A percentile compares a stretch with the other conserved stretches of the same genome.
Evolutionary conservation across 2,329 filamentous ascomycete species (phyloP).

Genomic region (Tolypocladium nubicola): DNA sequence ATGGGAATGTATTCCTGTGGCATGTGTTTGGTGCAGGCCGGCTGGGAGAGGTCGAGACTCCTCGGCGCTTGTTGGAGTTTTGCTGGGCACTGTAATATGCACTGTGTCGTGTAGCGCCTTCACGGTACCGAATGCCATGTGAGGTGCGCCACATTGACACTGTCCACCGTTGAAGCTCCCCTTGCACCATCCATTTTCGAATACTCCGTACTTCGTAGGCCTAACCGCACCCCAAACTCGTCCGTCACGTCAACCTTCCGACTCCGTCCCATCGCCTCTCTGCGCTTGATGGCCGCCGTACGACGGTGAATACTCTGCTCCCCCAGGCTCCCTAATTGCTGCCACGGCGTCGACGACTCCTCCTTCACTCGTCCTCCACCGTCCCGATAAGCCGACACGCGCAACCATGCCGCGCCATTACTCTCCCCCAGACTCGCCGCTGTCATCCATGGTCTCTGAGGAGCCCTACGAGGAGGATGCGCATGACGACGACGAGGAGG

Average conservation of each 20-base stretch:
- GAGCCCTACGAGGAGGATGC: conserved; percentile 36
- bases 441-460: conserved; percentile 35
- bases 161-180: neutral
- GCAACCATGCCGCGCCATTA: conserved; percentile 9
- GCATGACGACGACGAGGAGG: conserved; percentile 28
- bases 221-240: neutral
- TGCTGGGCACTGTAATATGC: neutral
- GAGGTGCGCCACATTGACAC: neutral
- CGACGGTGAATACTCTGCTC: neutral
- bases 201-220: neutral
- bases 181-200: neutral
- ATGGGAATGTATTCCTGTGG: no score
- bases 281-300: neutral
- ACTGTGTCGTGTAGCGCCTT: neutral
- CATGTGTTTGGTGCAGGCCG: neutral
- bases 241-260: neutral
- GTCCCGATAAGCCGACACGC: neutral
- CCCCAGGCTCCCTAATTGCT: neutral
- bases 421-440: conserved; percentile 33
- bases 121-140: neutral
- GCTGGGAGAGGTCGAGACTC: neutral
- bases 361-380: neutral
- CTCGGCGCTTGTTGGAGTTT: neutral
- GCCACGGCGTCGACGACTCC: neutral
- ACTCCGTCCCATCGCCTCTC: neutral